Percentiles rank a stretch among this genome's conserved stretches.
Conservation (phyloP, 208 protist species). For the Trypanosomatidae sp. region DNA sequence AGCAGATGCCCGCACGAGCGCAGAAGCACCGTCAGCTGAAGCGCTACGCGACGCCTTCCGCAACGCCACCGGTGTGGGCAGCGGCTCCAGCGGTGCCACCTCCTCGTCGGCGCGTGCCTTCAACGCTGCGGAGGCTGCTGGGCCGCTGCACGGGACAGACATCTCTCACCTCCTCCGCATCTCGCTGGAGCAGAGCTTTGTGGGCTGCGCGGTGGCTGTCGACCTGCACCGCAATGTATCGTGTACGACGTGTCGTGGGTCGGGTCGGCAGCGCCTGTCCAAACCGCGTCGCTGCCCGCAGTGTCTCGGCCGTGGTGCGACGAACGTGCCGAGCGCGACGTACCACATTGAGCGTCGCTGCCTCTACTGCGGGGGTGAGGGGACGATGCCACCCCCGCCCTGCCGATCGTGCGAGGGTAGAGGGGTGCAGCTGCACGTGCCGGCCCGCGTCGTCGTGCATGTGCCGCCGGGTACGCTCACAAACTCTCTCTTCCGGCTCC, state of each 20-base stretch:
- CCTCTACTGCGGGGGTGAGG: constrained; percentile 75
- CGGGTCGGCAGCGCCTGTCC: constrained; percentile 36
- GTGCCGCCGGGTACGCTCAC: constrained; percentile 44
- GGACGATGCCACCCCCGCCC: constrained; percentile 46
- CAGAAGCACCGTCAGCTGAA: constrained; percentile 30
- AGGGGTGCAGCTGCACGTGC: constrained; percentile 34
- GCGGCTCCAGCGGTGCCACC: constrained; percentile 9
- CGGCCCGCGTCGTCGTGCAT: constrained; percentile 31
- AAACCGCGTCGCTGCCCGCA: constrained; percentile 65
- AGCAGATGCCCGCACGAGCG: no score
- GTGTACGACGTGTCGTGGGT: constrained; percentile 59
- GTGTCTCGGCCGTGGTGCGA: constrained; percentile 73
- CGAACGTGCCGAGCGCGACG: constrained; percentile 72
- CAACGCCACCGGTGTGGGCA: constrained; percentile 38
- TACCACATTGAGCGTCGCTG: constrained; percentile 88
- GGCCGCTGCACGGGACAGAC: constrained; percentile 44
- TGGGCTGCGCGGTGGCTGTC: constrained; percentile 52
- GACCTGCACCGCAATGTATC: constrained; percentile 38
- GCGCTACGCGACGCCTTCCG: constrained; percentile 43
- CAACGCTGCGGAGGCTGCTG: constrained; percentile 38
- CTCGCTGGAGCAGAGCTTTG: constrained; percentile 71
- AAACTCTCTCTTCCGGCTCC: constrained; percentile 44
- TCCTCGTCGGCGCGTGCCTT: constrained; percentile 40
- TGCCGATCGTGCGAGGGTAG: constrained; percentile 64
- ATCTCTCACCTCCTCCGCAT: constrained; percentile 69